phyloP scores from a whole-genome alignment of 768 basidiomycete genomes.

The Lactarius pseudohatsudake region DNA sequence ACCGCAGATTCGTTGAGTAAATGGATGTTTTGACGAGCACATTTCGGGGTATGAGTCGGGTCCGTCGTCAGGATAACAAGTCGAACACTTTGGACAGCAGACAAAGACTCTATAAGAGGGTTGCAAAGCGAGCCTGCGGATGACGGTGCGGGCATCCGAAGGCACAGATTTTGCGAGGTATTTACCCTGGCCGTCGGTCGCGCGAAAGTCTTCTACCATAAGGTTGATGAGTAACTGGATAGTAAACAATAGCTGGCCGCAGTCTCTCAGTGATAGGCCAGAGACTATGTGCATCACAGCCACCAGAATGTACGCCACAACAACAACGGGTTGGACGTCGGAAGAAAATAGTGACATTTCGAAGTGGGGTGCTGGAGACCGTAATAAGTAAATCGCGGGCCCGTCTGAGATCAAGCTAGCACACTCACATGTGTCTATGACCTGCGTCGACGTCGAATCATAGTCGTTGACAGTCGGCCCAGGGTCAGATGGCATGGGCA shows the following conservation, averaged over 20 bases:
- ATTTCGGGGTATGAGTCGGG: constrained; percentile 3
- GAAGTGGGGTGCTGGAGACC: background rate
- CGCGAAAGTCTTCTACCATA: background rate
- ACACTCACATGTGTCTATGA: too few relatives aligned
- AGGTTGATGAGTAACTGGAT: background rate
- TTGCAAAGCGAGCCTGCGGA: background rate
- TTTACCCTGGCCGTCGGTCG: background rate
- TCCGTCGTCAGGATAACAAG: constrained; percentile 11
- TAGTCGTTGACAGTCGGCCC: too few relatives aligned
- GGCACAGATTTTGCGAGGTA: background rate
- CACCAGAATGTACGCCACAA: background rate
- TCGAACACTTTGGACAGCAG: constrained; percentile 18
- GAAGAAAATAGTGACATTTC: background rate
- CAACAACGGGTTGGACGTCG: background rate
- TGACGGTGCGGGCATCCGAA: background rate
- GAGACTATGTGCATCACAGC: background rate
- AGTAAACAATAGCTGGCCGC: background rate
- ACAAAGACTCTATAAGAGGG: background rate
- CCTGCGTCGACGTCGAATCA: too few relatives aligned
- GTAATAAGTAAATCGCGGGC: too few relatives aligned
- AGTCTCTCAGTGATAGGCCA: background rate
- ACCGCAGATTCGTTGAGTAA: background rate
- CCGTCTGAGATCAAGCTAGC: too few relatives aligned
- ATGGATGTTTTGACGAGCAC: background rate
- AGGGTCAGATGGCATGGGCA: background rate